Evolutionary conservation across 2,329 filamentous ascomycete genomes (phyloP).

Genomic region (Aspergillus cejpii): DNA sequence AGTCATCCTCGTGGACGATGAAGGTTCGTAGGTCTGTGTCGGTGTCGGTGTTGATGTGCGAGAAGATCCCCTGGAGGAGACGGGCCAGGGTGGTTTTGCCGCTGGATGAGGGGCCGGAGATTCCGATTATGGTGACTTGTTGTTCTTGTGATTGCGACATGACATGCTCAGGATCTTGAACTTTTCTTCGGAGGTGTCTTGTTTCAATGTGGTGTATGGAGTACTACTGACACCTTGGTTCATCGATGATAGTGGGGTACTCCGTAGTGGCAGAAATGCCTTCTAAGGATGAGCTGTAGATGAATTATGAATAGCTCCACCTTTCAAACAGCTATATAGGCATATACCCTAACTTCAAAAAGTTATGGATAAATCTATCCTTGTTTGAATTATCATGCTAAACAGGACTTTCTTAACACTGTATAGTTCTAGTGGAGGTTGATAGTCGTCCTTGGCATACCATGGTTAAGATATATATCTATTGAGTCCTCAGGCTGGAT

Average conservation of each 20-base stretch:
- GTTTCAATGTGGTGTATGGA: neutral
- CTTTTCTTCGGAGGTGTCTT: neutral
- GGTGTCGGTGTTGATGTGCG: conserved; percentile 24
- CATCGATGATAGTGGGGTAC: neutral
- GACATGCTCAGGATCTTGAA: neutral
- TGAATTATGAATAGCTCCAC: no score
- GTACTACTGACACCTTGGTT: no score
- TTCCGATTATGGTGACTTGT: conserved; percentile 59
- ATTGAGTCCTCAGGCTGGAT: no score
- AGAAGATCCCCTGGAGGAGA: conserved; percentile 74
- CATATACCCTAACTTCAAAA: no score
- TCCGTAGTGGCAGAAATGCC: neutral
- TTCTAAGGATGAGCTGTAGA: no score
- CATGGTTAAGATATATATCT: no score
- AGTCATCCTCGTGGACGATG: conserved; percentile 93
- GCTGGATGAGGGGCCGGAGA: conserved; percentile 85
- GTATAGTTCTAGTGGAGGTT: no score
- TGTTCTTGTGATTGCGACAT: neutral
- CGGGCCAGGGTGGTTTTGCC: conserved; percentile 92
- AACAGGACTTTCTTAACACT: no score
- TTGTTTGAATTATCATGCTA: no score
- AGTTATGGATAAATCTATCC: no score
- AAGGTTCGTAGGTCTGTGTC: conserved; percentile 44
- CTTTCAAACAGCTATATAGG: no score
- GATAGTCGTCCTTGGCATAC: no score